Conservation (phyloP, 192 early-diverging fungal species). For the Neocallimastix lanati region DNA sequence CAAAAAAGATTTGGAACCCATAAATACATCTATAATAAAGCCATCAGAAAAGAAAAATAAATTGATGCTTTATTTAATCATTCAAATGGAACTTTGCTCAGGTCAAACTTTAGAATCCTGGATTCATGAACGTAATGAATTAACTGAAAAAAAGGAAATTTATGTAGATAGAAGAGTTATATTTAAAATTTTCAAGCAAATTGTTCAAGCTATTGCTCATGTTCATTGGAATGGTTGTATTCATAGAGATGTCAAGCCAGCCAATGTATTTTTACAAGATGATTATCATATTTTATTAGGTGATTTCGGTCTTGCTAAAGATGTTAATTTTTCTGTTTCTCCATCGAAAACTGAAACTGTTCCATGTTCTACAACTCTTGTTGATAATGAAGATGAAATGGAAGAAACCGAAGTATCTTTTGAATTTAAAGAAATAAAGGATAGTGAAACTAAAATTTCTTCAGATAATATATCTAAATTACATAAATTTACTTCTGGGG, state of each 20-base stretch:
- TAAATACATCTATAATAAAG: not conserved
- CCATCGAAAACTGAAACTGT: not conserved
- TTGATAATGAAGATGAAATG: not conserved
- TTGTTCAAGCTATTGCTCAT: slow-evolving; percentile 15
- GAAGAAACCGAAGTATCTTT: not conserved
- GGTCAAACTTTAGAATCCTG: not conserved
- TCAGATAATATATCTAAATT: not conserved
- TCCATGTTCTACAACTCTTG: not conserved
- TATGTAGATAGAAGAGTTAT: not conserved
- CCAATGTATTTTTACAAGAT: slow-evolving; percentile 20
- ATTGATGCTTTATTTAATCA: not conserved
- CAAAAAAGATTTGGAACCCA: not conserved
- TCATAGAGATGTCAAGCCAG: slow-evolving; percentile 16
- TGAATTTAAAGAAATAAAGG: not conserved
- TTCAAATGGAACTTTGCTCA: not conserved
- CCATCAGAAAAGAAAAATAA: not conserved
- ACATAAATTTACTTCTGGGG: not conserved
- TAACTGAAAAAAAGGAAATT: not conserved
- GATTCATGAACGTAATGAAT: not conserved
- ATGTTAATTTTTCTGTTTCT: not conserved
- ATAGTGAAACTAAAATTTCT: not conserved
- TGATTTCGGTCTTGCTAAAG: slow-evolving; percentile 27
- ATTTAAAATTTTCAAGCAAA: slow-evolving; percentile 15
- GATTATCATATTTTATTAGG: slow-evolving; percentile 13
- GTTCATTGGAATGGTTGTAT: slow-evolving; percentile 13